A percentile compares a stretch with the other conserved stretches of the same genome.
Evolutionary conservation across 2,329 filamentous ascomycete species (phyloP).

Genomic region (Aspergillus viridinutans): DNA sequence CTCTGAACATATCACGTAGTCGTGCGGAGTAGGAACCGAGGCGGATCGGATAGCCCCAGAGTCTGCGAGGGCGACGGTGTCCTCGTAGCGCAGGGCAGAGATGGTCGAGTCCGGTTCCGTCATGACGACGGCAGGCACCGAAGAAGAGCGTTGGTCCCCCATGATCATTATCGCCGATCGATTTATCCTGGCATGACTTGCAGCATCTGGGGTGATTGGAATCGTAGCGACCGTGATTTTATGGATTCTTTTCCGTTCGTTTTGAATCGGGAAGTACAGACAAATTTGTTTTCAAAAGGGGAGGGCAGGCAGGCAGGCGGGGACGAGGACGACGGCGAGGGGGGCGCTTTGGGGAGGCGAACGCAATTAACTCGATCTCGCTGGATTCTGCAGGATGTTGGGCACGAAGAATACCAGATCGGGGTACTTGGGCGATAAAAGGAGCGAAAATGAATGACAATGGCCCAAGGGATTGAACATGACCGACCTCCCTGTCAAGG

Average conservation of each 20-base stretch:
- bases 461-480: slow-evolving; percentile 7
- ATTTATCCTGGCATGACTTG: slow-evolving; percentile 34
- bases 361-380: neutral
- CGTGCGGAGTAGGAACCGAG: slow-evolving; percentile 23
- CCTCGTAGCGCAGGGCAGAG: slow-evolving; percentile 23
- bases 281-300: neutral
- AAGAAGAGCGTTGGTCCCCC: slow-evolving; percentile 27
- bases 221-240: neutral
- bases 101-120: slow-evolving; percentile 24
- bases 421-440: neutral
- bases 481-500: slow-evolving; percentile 6
- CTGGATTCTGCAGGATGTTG: neutral
- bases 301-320: neutral
- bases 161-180: slow-evolving; percentile 10
- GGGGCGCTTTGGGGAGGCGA: neutral
- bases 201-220: slow-evolving; percentile 5
- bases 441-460: slow-evolving; percentile 7
- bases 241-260: neutral
- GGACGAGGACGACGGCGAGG: neutral
- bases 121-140: slow-evolving; percentile 22
- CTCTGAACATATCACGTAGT: slow-evolving; percentile 21
- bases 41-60: slow-evolving; percentile 24
- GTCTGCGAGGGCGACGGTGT: slow-evolving; percentile 20
- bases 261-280: neutral
- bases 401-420: neutral